Evolutionary conservation across 2,329 filamentous ascomycete genomes (phyloP), one percentile per base, ranked within the genome.

Genomic region (Dothistroma pini): DNA sequence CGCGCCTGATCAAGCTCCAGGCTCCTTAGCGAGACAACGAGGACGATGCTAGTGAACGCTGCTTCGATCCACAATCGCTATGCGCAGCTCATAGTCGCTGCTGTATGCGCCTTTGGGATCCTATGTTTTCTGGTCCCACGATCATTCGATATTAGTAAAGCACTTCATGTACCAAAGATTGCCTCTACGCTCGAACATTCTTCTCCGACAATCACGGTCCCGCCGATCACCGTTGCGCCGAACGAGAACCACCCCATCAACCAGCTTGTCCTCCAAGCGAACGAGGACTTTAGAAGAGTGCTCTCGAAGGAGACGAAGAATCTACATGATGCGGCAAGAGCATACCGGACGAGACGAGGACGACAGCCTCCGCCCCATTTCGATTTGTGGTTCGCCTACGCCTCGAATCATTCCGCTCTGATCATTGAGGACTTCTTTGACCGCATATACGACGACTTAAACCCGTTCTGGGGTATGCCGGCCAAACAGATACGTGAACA

Each of bases 371-470:
- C 81, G 8, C 81, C 81, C 1, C 72, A 74, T 2, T 83, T 83
- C 65, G 79, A 80, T 51, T 61, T 69, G 41, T 83, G 81, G 81
- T 79, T 75, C 63, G 62, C 74, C 4, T 81, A 75, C 65, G 80
- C 81, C 8, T 68, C 73, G 34, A 71, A 73, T 11, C 69, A 77
- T 51, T 69, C 77, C 55, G 75, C 78, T 1, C 41, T 81, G 32
- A 72, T 83, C 1, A 71, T 83, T 5, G 81, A 83, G 66, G 77
- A 80, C 7, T 78, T 81, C 63, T 83, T 81, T 65, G 80, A 83
- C 61, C 79, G 79, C 61, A 80, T 83, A 10, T 80, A 83, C 66
- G 68, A 79, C 59, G 81, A 83, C 58, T 55, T 82, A 29, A 73
- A 70, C 31, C 80, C 81, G 0, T 82, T 81, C 63, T 83, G 81